Conservation (phyloP, 164 flowering plant species). For the Macadamia tetraphylla region DNA sequence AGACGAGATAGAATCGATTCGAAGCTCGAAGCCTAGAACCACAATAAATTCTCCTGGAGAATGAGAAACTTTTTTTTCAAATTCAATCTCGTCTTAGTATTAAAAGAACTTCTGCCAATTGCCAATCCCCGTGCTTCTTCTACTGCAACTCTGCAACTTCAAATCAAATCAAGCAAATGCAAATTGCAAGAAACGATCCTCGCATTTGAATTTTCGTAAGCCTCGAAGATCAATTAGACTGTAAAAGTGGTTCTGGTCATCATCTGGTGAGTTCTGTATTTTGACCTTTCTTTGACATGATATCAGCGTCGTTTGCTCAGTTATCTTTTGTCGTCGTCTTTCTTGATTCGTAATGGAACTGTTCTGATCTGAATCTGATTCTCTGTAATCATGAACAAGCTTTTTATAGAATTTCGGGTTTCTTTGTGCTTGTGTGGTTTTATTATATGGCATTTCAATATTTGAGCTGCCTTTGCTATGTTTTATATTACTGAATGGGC, state of each 20-base stretch:
- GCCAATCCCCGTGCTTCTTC: neutral
- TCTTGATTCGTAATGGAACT: neutral
- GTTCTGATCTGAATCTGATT: slow-evolving; percentile 6
- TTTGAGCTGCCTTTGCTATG: neutral
- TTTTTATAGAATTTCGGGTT: slow-evolving; percentile 5
- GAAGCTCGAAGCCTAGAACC: no score
- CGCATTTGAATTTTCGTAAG: neutral
- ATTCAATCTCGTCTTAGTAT: neutral
- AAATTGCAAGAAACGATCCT: neutral
- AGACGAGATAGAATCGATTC: no score
- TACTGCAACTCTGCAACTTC: neutral
- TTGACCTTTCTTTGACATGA: neutral
- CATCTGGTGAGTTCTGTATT: neutral
- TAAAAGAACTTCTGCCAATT: neutral
- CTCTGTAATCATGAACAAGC: neutral
- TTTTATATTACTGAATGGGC: no score
- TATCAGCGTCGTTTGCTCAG: neutral
- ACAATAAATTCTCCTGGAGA: no score
- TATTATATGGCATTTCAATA: neutral
- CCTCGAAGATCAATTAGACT: neutral
- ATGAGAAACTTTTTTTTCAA: no score
- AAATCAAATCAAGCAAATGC: neutral
- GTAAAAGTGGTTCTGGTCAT: neutral
- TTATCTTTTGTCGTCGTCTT: no score
- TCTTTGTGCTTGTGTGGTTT: neutral